phyloP scores from a whole-genome alignment of 495 filamentous ascomycete species.

The Podospora fimiseda region DNA sequence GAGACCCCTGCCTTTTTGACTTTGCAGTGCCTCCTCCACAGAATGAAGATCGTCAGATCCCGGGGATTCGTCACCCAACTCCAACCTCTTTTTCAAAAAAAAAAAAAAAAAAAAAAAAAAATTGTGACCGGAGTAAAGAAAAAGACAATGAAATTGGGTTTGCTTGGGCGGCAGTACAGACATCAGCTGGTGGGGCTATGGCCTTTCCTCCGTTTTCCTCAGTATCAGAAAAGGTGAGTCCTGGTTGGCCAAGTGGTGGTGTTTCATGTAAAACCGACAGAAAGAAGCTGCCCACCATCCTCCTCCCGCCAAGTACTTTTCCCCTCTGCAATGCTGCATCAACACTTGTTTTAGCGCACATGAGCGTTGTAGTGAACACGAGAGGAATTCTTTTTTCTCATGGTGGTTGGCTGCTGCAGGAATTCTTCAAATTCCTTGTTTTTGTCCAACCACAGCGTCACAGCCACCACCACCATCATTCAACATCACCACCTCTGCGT shows the following conservation, averaged over 20 bases:
- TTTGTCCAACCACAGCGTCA: background rate
- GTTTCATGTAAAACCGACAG: constrained; percentile 26
- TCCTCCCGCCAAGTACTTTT: background rate
- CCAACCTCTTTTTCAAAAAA: background rate
- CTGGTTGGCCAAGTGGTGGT: constrained; percentile 20
- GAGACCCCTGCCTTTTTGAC: background rate
- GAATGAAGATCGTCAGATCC: background rate
- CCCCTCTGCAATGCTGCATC: too few species aligned
- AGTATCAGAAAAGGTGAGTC: constrained; percentile 2
- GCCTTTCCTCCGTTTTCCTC: background rate
- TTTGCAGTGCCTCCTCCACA: background rate
- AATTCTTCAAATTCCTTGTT: background rate
- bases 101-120: background rate
- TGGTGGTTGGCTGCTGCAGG: background rate
- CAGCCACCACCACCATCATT: background rate
- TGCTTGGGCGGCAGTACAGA: background rate
- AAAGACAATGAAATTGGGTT: background rate
- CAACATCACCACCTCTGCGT: background rate
- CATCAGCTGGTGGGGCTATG: background rate
- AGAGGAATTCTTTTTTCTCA: background rate
- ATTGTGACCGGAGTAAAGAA: background rate
- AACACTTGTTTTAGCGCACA: too few species aligned
- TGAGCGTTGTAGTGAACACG: too few species aligned
- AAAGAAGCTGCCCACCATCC: constrained; percentile 2
- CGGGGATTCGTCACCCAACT: background rate